Evolutionary conservation across 2,329 filamentous ascomycete genomes (phyloP).

Genomic region (Aspergillus sp.): DNA sequence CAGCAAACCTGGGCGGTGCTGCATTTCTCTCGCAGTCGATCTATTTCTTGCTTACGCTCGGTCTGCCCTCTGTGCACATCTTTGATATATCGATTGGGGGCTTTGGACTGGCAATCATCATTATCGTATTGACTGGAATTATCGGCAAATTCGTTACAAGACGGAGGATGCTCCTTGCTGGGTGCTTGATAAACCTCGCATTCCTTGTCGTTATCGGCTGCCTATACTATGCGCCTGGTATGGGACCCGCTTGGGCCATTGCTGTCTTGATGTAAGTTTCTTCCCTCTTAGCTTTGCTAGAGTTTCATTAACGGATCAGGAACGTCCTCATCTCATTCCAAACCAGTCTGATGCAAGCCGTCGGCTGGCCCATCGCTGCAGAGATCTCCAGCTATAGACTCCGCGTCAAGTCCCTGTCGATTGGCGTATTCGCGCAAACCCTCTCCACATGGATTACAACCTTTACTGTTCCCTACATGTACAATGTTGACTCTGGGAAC

Average conservation of each 20-base stretch:
- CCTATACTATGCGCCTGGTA: constrained; percentile 17
- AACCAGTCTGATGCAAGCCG: constrained; percentile 10
- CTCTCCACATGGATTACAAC: constrained; percentile 6
- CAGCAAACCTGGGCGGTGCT: constrained; percentile 18
- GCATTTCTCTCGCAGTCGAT: constrained; percentile 25
- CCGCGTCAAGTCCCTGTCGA: constrained; percentile 1
- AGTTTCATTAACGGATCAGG: background rate
- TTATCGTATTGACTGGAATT: constrained; percentile 16
- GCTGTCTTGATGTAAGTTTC: constrained; percentile 22
- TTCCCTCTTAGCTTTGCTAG: background rate
- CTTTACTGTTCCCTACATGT: constrained; percentile 9
- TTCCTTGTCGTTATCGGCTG: constrained; percentile 21
- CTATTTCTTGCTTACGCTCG: constrained; percentile 25
- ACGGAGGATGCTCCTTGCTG: constrained; percentile 7
- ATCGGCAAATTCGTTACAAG: constrained; percentile 5
- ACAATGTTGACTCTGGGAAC: constrained; percentile 8
- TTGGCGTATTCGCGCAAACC: constrained; percentile 8
- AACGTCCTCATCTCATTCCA: constrained; percentile 10
- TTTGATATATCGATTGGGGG: constrained; percentile 26
- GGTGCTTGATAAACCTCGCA: constrained; percentile 14
- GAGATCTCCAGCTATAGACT: constrained; percentile 9
- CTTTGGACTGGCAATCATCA: constrained; percentile 19
- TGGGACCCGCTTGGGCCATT: constrained; percentile 19
- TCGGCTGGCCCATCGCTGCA: constrained; percentile 12
- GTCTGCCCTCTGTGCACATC: constrained; percentile 20